These are phyloP conservation scores for Protostelium mycophagum DNA, from an alignment of 78 protist genomes.

Conservation along the genomic window DNA sequence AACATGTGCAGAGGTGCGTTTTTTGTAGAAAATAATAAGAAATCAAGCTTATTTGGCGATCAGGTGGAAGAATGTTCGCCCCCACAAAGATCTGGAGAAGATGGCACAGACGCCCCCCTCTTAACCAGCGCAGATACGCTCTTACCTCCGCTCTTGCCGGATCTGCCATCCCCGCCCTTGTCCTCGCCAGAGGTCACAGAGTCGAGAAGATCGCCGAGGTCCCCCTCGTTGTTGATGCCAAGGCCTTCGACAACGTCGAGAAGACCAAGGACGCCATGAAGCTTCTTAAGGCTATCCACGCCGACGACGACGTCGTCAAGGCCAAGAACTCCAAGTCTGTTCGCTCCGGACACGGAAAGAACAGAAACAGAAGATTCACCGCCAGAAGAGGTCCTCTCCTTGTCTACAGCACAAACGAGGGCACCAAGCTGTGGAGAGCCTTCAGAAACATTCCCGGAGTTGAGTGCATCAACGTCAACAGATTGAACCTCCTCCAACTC, in stretches of 20 bases:
- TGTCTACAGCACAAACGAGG: slow-evolving; percentile 78
- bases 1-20: slow-evolving; percentile 92
- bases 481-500: slow-evolving; percentile 97
- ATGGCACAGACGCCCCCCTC: slow-evolving; percentile 96
- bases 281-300: slow-evolving; percentile 78
- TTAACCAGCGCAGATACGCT: slow-evolving; percentile 94
- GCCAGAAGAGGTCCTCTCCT: slow-evolving; percentile 97
- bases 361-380: slow-evolving; percentile 95
- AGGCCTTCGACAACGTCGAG: slow-evolving; percentile 65
- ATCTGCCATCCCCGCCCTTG: slow-evolving; percentile 95
- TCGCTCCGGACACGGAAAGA: slow-evolving; percentile 98
- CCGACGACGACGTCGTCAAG: slow-evolving; percentile 88
- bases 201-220: slow-evolving; percentile 86
- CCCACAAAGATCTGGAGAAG: slow-evolving; percentile 97
- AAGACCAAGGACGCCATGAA: slow-evolving; percentile 94
- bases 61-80: slow-evolving; percentile 97
- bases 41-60: not conserved
- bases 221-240: slow-evolving; percentile 93
- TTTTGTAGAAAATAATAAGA: too few relatives aligned
- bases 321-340: slow-evolving; percentile 61
- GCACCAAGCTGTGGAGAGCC: slow-evolving; percentile 73
- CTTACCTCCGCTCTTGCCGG: slow-evolving; percentile 98
- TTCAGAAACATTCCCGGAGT: slow-evolving; percentile 99
- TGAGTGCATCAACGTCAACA: slow-evolving; percentile 83
- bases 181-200: slow-evolving; percentile 99